Conservation (phyloP, 2,329 filamentous ascomycete genomes). For the Fusarium clavum region DNA sequence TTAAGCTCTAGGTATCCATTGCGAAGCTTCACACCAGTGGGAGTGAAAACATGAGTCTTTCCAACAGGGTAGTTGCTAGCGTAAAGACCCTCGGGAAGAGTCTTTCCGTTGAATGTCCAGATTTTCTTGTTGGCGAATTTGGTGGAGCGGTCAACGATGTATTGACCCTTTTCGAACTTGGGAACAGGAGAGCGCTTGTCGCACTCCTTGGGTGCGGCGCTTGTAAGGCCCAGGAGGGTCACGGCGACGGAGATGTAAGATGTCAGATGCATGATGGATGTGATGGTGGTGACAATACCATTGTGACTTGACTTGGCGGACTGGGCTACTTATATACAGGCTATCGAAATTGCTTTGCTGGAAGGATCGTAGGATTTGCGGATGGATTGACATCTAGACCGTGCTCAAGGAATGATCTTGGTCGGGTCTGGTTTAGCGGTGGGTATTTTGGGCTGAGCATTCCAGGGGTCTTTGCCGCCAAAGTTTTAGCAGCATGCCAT, state of each 20-base stretch:
- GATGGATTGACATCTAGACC: conserved; percentile 17
- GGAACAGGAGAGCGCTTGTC: conserved; percentile 37
- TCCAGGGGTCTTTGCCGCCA: conserved; percentile 8
- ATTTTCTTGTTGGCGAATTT: conserved; percentile 41
- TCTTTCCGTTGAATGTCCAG: conserved; percentile 40
- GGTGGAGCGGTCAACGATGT: conserved; percentile 35
- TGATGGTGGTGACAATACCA: neutral
- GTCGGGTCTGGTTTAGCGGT: conserved; percentile 16
- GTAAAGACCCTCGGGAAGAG: conserved; percentile 40
- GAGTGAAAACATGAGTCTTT: conserved; percentile 13
- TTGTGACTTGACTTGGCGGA: neutral
- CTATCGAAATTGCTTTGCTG: neutral
- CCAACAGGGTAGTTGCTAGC: conserved; percentile 40
- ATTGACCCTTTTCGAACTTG: conserved; percentile 33
- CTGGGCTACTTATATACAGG: neutral
- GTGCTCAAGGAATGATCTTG: conserved; percentile 23
- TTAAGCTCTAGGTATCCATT: conserved; percentile 48
- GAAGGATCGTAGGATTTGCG: conserved; percentile 12
- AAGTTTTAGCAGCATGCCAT: conserved; percentile 18
- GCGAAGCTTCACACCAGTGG: conserved; percentile 37
- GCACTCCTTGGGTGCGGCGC: conserved; percentile 16
- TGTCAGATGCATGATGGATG: conserved; percentile 26
- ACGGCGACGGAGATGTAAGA: conserved; percentile 34
- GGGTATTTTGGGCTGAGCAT: conserved; percentile 16
- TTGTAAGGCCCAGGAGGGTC: conserved; percentile 21